Conservation (phyloP, 1,139 yeast genomes). For the Suhomyces wounanorum region DNA sequence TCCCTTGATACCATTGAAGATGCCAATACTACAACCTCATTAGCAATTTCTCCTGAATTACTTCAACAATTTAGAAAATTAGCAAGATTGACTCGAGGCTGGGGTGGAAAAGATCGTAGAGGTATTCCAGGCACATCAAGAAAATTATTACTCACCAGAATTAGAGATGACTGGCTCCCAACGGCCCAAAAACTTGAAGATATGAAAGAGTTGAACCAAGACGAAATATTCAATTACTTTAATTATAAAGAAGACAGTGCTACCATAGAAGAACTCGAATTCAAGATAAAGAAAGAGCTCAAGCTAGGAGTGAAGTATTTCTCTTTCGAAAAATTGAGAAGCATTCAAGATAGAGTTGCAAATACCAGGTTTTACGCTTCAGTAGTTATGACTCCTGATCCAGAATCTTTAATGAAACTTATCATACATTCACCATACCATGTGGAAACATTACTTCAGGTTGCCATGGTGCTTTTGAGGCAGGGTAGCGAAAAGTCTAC, state of each 20-base stretch:
- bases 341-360: constrained; percentile 45
- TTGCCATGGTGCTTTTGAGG: constrained; percentile 70
- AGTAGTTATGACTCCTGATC: constrained; percentile 71
- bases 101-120: constrained; percentile 81
- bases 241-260: constrained; percentile 42
- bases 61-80: constrained; percentile 62
- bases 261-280: constrained; percentile 31
- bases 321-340: constrained; percentile 46
- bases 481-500: constrained; percentile 74
- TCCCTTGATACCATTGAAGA: constrained; percentile 70
- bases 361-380: constrained; percentile 66
- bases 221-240: constrained; percentile 44
- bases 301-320: constrained; percentile 57
- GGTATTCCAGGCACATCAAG: constrained; percentile 73
- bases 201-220: constrained; percentile 56
- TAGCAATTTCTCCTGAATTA: constrained; percentile 66
- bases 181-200: constrained; percentile 61
- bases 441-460: constrained; percentile 76
- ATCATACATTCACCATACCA: constrained; percentile 70
- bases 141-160: constrained; percentile 66
- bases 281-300: constrained; percentile 46
- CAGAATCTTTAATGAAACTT: constrained; percentile 60
- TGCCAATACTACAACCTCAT: constrained; percentile 64
- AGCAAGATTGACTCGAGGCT: constrained; percentile 67
- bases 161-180: constrained; percentile 83